phyloP scores from a whole-genome alignment of 495 filamentous ascomycete species.

The Aspergillus heteromorphus region DNA sequence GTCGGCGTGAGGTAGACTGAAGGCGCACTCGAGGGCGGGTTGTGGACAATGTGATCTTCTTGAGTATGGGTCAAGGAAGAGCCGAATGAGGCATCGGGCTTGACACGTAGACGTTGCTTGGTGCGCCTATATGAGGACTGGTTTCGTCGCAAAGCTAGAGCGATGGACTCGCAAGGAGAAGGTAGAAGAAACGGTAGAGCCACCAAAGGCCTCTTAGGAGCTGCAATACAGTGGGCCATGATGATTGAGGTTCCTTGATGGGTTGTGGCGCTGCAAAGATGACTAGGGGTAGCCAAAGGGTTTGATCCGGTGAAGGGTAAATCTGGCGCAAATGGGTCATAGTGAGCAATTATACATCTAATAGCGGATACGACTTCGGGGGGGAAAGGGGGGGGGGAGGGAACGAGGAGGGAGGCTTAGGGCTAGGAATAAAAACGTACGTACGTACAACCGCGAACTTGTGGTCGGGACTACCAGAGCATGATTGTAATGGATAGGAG shows the following conservation, averaged over 20 bases:
- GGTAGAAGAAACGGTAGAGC: conserved; percentile 39
- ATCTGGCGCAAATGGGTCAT: background rate
- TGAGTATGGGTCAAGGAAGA: conserved; percentile 34
- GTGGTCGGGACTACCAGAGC: background rate
- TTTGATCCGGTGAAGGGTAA: background rate
- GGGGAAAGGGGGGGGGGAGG: background rate
- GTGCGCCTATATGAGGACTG: conserved; percentile 67
- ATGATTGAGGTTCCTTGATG: background rate
- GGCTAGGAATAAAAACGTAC: background rate
- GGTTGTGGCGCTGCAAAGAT: too few relatives aligned
- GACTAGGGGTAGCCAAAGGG: too few relatives aligned
- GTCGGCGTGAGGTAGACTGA: conserved; percentile 80
- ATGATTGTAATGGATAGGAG: background rate
- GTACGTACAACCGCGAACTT: background rate
- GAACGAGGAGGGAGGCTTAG: background rate
- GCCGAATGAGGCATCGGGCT: conserved; percentile 68
- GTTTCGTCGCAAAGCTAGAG: conserved; percentile 42
- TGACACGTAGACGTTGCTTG: conserved; percentile 65
- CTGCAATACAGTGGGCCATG: conserved; percentile 30
- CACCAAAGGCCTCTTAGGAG: conserved; percentile 35
- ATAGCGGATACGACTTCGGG: background rate
- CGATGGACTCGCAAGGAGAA: conserved; percentile 30
- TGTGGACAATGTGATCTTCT: conserved; percentile 77
- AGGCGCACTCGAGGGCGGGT: conserved; percentile 81
- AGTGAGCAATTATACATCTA: background rate